Evolutionary conservation across 108 stramenopile species (phyloP).

Genomic region (Epithemia pelagica): DNA sequence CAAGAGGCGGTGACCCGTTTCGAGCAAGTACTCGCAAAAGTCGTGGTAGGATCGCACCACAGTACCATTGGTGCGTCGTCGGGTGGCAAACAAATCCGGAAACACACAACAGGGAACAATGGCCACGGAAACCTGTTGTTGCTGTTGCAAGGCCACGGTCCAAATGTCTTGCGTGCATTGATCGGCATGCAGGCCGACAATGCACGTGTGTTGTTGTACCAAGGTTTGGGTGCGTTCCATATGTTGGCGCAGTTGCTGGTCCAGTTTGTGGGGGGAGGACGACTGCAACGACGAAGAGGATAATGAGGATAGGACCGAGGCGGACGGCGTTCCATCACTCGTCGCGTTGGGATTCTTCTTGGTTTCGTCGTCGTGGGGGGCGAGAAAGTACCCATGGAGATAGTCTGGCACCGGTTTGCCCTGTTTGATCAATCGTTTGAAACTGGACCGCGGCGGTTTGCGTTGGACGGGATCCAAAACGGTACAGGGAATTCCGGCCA

Average conservation of each 20-base stretch:
- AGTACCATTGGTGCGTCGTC: conserved; percentile 19
- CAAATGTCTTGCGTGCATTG: conserved; percentile 78
- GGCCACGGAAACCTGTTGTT: conserved; percentile 42
- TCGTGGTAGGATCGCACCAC: conserved; percentile 41
- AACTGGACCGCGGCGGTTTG: conserved; percentile 20
- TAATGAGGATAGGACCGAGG: too few relatives aligned
- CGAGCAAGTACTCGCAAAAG: conserved; percentile 43
- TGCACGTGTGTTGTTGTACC: conserved; percentile 27
- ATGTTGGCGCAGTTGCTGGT: conserved; percentile 7
- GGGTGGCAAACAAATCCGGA: conserved; percentile 55
- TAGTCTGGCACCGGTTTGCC: neutral
- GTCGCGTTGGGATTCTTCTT: neutral
- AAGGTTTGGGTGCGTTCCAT: neutral
- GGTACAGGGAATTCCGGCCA: conserved; percentile 49
- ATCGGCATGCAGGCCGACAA: conserved; percentile 83
- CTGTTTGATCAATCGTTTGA: conserved; percentile 1
- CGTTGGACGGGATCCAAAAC: conserved; percentile 55
- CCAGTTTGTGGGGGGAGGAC: conserved; percentile 45
- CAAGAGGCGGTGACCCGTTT: conserved; percentile 23
- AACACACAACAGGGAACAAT: conserved; percentile 76
- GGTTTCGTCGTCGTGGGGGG: neutral
- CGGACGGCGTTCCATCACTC: neutral
- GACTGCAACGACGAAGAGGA: conserved; percentile 41
- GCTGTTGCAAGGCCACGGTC: conserved; percentile 47
- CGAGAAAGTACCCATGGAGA: neutral